These are phyloP conservation scores for Gelatoporia subvermispora DNA, from an alignment of 768 basidiomycete genomes.

Conservation along the genomic window DNA sequence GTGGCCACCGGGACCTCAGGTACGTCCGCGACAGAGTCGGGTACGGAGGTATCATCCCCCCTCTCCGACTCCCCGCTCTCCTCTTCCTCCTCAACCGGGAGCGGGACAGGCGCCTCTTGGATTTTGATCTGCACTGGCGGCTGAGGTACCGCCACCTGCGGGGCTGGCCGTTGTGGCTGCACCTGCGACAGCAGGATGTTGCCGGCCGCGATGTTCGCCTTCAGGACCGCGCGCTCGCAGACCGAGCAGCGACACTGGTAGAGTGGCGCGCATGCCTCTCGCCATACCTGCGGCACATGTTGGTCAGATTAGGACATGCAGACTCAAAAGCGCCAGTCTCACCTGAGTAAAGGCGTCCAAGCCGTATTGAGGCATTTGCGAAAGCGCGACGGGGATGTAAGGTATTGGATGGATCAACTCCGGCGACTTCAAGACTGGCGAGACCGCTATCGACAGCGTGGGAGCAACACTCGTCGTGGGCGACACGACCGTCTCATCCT, in stretches of 20 bases:
- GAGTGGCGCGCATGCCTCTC: conserved; percentile 65
- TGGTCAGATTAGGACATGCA: background rate
- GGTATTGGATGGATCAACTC: conserved; percentile 63
- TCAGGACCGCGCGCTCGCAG: conserved; percentile 61
- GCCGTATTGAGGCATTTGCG: conserved; percentile 53
- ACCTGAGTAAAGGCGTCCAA: conserved; percentile 55
- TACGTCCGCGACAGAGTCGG: conserved; percentile 22
- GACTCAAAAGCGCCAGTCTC: conserved; percentile 22
- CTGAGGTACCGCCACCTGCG: conserved; percentile 1
- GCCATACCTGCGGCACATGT: conserved; percentile 50
- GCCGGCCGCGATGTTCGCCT: conserved; percentile 41
- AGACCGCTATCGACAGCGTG: conserved; percentile 37
- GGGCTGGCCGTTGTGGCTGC: conserved; percentile 5
- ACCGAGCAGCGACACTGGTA: conserved; percentile 72
- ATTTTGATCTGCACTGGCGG: conserved; percentile 18
- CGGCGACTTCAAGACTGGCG: conserved; percentile 61
- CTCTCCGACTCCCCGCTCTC: conserved; percentile 30
- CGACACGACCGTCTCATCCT: conserved; percentile 23
- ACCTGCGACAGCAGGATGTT: conserved; percentile 28
- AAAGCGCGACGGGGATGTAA: conserved; percentile 53
- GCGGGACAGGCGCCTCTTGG: conserved; percentile 13
- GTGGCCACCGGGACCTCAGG: conserved; percentile 8
- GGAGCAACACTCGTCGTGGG: conserved; percentile 19
- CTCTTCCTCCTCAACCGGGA: conserved; percentile 16
- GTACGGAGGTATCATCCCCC: conserved; percentile 17